phyloP scores from a whole-genome alignment of 1,284 basidiomycete genomes.

The Rhodotorula sp. region DNA sequence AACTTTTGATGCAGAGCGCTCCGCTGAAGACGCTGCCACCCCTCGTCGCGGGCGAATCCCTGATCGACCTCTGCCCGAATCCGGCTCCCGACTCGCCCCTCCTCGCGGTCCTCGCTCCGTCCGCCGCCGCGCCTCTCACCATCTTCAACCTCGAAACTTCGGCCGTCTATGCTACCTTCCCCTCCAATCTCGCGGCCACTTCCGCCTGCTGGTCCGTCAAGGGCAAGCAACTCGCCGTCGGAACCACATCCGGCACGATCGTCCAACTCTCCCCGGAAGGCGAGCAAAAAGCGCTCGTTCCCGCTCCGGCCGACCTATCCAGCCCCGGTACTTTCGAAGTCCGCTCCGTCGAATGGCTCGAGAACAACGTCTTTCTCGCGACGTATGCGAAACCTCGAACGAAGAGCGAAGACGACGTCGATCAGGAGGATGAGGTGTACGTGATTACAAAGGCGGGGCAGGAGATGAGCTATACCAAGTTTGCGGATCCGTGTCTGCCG shows the following conservation, averaged over 20 bases:
- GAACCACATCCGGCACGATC: conserved; percentile 52
- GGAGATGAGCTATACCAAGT: conserved; percentile 46
- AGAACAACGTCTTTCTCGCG: conserved; percentile 57
- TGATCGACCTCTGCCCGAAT: conserved; percentile 23
- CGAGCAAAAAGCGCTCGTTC: conserved; percentile 53
- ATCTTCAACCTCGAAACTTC: conserved; percentile 29
- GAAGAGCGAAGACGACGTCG: conserved; percentile 42
- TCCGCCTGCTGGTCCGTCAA: conserved; percentile 57
- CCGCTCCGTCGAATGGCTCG: conserved; percentile 55
- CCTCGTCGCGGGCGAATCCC: background rate
- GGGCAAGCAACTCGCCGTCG: conserved; percentile 59
- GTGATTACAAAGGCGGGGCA: conserved; percentile 40
- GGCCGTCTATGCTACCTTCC: conserved; percentile 12
- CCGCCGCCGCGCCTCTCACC: conserved; percentile 14
- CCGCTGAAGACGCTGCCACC: background rate
- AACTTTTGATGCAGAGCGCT: background rate
- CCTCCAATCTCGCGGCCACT: conserved; percentile 26
- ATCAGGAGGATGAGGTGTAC: conserved; percentile 51
- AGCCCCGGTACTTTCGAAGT: conserved; percentile 20
- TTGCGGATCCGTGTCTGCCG: conserved; percentile 50
- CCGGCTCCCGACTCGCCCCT: conserved; percentile 6
- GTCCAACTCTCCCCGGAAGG: conserved; percentile 57
- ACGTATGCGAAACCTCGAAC: conserved; percentile 51
- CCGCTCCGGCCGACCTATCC: conserved; percentile 49
- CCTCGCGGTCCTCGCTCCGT: conserved; percentile 10